Base-by-base conservation (phyloP, 805 yeast species). In the Metschnikowia noctiluminum region DNA sequence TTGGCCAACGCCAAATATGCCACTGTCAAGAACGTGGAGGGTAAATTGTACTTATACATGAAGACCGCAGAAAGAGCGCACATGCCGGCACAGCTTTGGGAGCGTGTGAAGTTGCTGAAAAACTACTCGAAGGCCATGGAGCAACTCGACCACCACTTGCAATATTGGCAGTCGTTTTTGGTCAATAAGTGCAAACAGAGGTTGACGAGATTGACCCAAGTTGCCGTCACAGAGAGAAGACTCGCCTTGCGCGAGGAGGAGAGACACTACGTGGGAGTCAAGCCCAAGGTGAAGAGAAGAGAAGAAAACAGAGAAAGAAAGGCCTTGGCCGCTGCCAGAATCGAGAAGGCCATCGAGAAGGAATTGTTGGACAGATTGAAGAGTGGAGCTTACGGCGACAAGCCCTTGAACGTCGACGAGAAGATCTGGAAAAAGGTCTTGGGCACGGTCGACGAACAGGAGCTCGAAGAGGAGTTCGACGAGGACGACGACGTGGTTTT, bases 21-120 rank as follows among this genome's bases (percentile, higher is more conserved):
- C 31, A 89, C 96, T 0, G 88, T 89, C 40, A 85, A 88, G 62
- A 84, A 80, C 57, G 77, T 86, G 28, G 89, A 86, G 56, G 96
- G 96, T 7, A 80, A 80, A 63, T 70, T 89, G 42, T 89, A 88
- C 61, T 71, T 89, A 34, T 94, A 94, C 70, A 94, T 94, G 89
- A 94, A 94, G 67, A 94, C 98, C 1, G 96, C 95, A 1, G 99
- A 94, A 73, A 83, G 99, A 71, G 95, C 96, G 16, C 98, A 94
- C 65, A 87, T 90, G 54, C 99, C 99, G 12, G 82, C 87, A 39
- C 86, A 87, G 60, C 73, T 89, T 65, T 94, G 99, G 99, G 97
- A 94, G 70, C 80, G 97, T 61, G 86, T 94, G 63, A 87, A 85
- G 67, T 77, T 94, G 52, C 87, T 94, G 41, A 90, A 89, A 69